These are phyloP conservation scores for Drechslerella dactyloides DNA, from an alignment of 2,329 filamentous ascomycete species.

Conservation along the genomic window DNA sequence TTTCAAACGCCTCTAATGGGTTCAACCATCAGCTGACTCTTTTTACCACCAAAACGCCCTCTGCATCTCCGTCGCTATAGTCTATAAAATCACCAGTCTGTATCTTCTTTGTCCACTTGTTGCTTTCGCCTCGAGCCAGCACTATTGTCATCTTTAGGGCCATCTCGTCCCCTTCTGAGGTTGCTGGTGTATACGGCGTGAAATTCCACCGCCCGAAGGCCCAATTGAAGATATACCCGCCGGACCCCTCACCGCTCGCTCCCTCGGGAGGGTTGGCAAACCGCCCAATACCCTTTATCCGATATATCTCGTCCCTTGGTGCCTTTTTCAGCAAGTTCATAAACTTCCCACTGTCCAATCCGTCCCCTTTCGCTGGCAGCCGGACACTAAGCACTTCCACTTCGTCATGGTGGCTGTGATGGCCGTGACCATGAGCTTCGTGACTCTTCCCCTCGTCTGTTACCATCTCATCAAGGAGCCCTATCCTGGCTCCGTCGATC, in stretches of 20 bases:
- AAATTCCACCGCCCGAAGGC: slow-evolving; percentile 96
- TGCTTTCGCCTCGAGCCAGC: slow-evolving; percentile 73
- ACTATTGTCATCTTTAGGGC: slow-evolving; percentile 75
- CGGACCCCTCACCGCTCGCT: slow-evolving; percentile 55
- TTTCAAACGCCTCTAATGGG: background rate
- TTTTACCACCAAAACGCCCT: slow-evolving; percentile 23
- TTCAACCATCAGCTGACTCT: slow-evolving; percentile 15
- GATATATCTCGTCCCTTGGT: slow-evolving; percentile 91
- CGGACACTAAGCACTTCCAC: slow-evolving; percentile 54
- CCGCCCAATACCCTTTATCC: slow-evolving; percentile 79
- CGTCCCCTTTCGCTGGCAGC: slow-evolving; percentile 52
- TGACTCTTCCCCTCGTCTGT: slow-evolving; percentile 56
- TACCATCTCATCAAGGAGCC: slow-evolving; percentile 60
- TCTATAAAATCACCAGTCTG: slow-evolving; percentile 36
- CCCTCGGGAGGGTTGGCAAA: slow-evolving; percentile 58
- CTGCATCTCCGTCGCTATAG: slow-evolving; percentile 2
- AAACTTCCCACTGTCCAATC: slow-evolving; percentile 65
- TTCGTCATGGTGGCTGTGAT: slow-evolving; percentile 54
- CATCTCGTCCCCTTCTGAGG: slow-evolving; percentile 64
- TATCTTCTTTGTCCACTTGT: slow-evolving; percentile 74
- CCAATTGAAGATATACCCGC: slow-evolving; percentile 93
- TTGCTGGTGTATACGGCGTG: slow-evolving; percentile 64
- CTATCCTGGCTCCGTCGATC: slow-evolving; percentile 76
- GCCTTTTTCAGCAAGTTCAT: slow-evolving; percentile 72
- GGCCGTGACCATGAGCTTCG: slow-evolving; percentile 54